Base-by-base conservation (phyloP, 2,329 filamentous ascomycete genomes). In the Penicillium sp. region DNA sequence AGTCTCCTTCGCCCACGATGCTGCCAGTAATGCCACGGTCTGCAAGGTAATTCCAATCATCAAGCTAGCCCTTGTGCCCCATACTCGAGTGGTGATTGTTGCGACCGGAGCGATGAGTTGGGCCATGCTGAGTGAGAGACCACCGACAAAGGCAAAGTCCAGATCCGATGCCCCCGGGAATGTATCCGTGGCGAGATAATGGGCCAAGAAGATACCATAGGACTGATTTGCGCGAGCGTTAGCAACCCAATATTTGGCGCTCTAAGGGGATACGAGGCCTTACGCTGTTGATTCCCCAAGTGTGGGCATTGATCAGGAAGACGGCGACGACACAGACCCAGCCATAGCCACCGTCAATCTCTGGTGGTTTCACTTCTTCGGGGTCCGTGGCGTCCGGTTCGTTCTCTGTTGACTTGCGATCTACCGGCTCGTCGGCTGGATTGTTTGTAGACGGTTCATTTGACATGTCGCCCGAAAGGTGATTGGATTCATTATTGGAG, bases 121-220 rank as follows among this genome's bases (percentile, higher is more conserved):
- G 11, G 67, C 65, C 2, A 53, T 49, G 1, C 56, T 59, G 54
- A 71, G 65, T 21, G 65, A 67, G 9, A 66, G 51, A 10, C 67
- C 67, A 4, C 69, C 70, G 13, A 73, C 59, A 36, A 73, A 69
- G 2, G 69, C 66, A 56, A 66, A 73, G 29, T 69, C 64, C 18
- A 71, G 50, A 27, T 55, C 57, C 3, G 50, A 62, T 0, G 67
- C 59, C 18, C 54, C 61, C 1, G 61, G 55, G 34, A 70, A 71
- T 6, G 66, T 63, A 5, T 67, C 50, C 27, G 69, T 59, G 5
- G 65, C 58, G 5, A 79, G 64, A 54, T 76, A 80, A 48, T 77
- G 68, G 5, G 71, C 68, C 0, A 79, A 67, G 54, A 77, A 79
- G 5, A 79, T 71, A 40, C 75, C 75, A 53, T 76, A 79, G 16